Evolutionary conservation across 352 stramenopile species (phyloP), one percentile per base, ranked within the genome.

Genomic region (Phytophthora boehmeriae): DNA sequence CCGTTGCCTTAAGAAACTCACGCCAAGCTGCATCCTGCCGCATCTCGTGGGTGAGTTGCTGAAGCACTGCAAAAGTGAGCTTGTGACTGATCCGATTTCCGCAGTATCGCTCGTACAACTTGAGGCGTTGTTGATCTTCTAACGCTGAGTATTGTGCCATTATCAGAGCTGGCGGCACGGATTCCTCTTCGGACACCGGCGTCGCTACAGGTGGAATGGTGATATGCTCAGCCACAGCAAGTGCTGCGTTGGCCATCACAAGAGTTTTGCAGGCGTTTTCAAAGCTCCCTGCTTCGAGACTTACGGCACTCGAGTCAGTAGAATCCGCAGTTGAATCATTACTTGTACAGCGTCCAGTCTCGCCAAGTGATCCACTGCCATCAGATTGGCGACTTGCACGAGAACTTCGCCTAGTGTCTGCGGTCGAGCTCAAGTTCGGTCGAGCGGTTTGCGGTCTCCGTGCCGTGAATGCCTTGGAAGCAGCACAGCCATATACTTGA

Each of bases 11-110:
- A 22, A 87, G 73, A 54, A 90, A 90, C 5, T 68, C 69, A 1
- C 82, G 65, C 81, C 81, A 89, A 16, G 79, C 76, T 28, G 68
- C 66, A 19, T 86, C 76, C 20, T 83, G 78, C 9, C 79, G 72
- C 41, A 86, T 75, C 16, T 89, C 74, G 38, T 86, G 82, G 2
- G 81, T 90, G 35, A 87, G 75, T 51, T 90, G 78, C 44, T 87
- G 73, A 6, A 90, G 66, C 32, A 90, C 71, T 22, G 71, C 66
- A 45, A 75, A 86, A n/a, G 71, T 86, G n/a, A 89, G 66, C 2
- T 82, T 78, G 42, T 90, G 81, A 23, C 81, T 86, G 14, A 90
- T 69, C 19, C 63, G 64, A 48, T 83, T 82, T 19, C 81, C 66
- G 41, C 80, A 72, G 54, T 86, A 90, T n/a, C 81, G 75, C 25